Evolutionary conservation across 106 monocot species (phyloP), one percentile per base, ranked within the genome.

Genomic region (Dioscorea zingiberensis): DNA sequence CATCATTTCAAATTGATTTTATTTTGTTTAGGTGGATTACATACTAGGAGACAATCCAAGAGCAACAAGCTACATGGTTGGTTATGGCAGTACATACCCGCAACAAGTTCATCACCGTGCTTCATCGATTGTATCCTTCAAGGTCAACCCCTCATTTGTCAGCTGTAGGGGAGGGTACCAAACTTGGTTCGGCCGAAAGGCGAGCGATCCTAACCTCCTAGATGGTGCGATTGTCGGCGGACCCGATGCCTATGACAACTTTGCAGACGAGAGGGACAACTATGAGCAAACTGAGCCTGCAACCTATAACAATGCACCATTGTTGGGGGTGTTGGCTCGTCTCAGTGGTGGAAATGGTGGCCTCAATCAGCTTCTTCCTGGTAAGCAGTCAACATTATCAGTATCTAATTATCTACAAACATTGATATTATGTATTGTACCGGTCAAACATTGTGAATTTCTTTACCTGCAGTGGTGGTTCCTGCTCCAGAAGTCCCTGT

Each of bases 31-130:
- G 81, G 83, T 97, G 30, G 91, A 92, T 62, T 92, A 97, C 75
- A 88, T 92, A 11, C 79, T 97, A 1, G 91, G 91, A 4, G 79
- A 92, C 73, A 97, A 97, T 51, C 95, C 95, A 2, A 83, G 95
- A 30, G 95, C 77, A 1, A 97, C 91, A 4, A 97, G 95, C 70
- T 97, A 97, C 83, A 97, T 97, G 95, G 91, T 97, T 7, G 95
- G 95, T 11, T 97, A 97, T 24, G 95, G 95, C 0, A 49, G 14
- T 26, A 88, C 81, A 3, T 97, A 84, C 71, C 91, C 95, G 0
- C 83, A 78, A 56, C 95, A 88, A 44, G 95, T 92, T 11, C 95
- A 97, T 66, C 95, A 97, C 79, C 91, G 91, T 19, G 95, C 71
- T 13, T 83, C 91, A 21, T 97, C 95, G 2, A 97, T 97, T 24